Conservation (phyloP, 2,329 filamentous ascomycete species). For the Cytospora piceicola region DNA sequence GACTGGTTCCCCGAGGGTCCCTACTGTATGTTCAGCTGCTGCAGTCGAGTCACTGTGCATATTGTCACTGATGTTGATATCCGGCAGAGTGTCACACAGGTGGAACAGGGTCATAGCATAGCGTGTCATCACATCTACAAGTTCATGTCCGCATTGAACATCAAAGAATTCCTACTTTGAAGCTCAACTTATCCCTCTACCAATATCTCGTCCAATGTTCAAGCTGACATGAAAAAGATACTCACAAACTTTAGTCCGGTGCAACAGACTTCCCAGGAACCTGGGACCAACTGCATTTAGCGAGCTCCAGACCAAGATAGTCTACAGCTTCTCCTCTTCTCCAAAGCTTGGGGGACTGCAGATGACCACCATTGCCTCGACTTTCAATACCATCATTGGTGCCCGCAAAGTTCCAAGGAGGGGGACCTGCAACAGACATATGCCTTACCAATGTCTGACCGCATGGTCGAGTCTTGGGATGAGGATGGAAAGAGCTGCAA, state of each 20-base stretch:
- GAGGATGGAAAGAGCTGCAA: conserved; percentile 9
- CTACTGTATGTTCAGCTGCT: background rate
- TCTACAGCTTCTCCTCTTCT: conserved; percentile 3
- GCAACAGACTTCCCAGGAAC: conserved; percentile 4
- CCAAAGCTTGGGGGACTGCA: conserved; percentile 17
- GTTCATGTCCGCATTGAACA: background rate
- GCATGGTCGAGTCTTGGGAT: conserved; percentile 1
- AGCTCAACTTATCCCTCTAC: background rate
- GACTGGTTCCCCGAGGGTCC: too few relatives aligned
- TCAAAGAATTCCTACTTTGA: conserved; percentile 1
- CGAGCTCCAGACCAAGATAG: conserved; percentile 9
- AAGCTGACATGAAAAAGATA: too few relatives aligned
- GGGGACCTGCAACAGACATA: conserved; percentile 23
- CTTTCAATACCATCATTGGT: conserved; percentile 27
- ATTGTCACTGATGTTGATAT: background rate
- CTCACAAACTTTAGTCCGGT: conserved; percentile 15
- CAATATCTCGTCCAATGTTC: background rate
- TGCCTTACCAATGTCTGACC: conserved; percentile 14
- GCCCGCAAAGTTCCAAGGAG: conserved; percentile 28
- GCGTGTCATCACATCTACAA: background rate
- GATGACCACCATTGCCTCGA: conserved; percentile 22
- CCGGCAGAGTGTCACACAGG: background rate
- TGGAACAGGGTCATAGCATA: background rate
- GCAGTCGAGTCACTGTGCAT: background rate
- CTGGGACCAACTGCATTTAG: conserved; percentile 18